phyloP scores from a whole-genome alignment of 495 filamentous ascomycete species.

The Penicillium taxi region DNA sequence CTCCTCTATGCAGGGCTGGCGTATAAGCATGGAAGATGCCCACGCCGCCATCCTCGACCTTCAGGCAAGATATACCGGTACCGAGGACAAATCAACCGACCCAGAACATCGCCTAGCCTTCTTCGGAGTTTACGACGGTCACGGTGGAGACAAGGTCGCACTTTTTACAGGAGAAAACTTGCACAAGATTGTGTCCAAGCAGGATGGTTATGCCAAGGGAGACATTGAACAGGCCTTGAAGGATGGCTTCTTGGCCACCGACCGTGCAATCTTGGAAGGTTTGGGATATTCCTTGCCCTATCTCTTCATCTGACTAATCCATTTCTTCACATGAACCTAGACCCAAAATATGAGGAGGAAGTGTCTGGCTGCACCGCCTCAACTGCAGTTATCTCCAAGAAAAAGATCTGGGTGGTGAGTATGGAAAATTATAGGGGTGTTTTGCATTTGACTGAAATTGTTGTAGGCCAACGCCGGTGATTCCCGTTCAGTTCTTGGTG shows the following conservation, averaged over 20 bases:
- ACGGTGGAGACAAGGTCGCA: conserved; percentile 94
- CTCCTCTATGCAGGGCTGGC: conserved; percentile 99
- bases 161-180: conserved; percentile 87
- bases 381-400: conserved; percentile 74
- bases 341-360: conserved; percentile 93
- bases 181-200: conserved; percentile 87
- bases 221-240: conserved; percentile 94
- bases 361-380: conserved; percentile 96
- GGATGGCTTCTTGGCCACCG: conserved; percentile 93
- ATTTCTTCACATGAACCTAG: conserved; percentile 33
- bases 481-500: conserved; percentile 84
- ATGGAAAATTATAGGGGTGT: not conserved
- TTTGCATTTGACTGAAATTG: not conserved
- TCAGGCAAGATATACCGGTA: conserved; percentile 51
- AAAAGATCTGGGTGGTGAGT: conserved; percentile 92
- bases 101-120: conserved; percentile 73
- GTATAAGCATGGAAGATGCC: conserved; percentile 98
- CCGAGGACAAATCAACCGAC: conserved; percentile 51
- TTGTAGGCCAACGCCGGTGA: conserved; percentile 89
- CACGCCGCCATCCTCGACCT: conserved; percentile 86
- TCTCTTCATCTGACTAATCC: not conserved
- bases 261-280: conserved; percentile 94
- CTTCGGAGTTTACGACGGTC: conserved; percentile 97
- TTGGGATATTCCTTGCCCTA: conserved; percentile 20
- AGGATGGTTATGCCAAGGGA: conserved; percentile 82